These are phyloP conservation scores for Beauveria sp. DNA, from an alignment of 2,329 filamentous ascomycete genomes.

Conservation along the genomic window DNA sequence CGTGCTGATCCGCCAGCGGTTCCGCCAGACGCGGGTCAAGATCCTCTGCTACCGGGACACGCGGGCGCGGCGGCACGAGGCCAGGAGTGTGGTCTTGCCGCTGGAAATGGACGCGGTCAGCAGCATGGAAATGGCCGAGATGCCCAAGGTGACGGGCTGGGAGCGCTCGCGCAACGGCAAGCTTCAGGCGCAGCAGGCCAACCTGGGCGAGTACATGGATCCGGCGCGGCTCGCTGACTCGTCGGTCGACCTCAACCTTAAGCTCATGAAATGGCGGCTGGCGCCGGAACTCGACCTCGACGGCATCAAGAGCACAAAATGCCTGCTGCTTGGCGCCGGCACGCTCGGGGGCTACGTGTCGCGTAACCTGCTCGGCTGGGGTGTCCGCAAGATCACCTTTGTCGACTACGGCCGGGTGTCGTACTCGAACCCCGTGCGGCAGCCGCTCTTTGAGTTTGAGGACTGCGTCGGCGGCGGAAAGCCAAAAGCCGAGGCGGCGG, in stretches of 20 bases:
- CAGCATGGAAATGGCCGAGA: conserved; percentile 37
- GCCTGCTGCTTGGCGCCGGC: conserved; percentile 82
- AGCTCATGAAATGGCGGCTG: conserved; percentile 98
- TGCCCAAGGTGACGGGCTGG: conserved; percentile 95
- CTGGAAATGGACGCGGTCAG: conserved; percentile 47
- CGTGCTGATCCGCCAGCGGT: conserved; percentile 75
- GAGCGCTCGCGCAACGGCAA: conserved; percentile 77
- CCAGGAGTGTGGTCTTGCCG: conserved; percentile 71
- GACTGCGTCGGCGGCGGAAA: conserved; percentile 83
- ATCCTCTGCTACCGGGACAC: conserved; percentile 87
- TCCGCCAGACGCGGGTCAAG: conserved; percentile 67
- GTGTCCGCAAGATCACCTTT: conserved; percentile 89
- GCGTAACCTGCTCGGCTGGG: conserved; percentile 89
- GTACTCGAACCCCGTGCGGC: conserved; percentile 92
- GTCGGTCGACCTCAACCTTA: conserved; percentile 91
- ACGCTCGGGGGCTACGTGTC: conserved; percentile 93
- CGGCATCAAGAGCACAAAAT: conserved; percentile 80
- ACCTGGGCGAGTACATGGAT: conserved; percentile 90
- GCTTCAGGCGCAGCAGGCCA: conserved; percentile 67
- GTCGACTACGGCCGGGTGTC: conserved; percentile 90
- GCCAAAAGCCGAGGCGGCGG: conserved; percentile 74
- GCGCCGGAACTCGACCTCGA: conserved; percentile 83
- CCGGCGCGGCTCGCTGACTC: conserved; percentile 81
- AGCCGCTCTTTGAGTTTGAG: conserved; percentile 83
- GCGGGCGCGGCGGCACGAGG: conserved; percentile 67